These are phyloP conservation scores for Colletotrichum neosansevieriae DNA, from an alignment of 2,329 filamentous ascomycete species.

Conservation along the genomic window DNA sequence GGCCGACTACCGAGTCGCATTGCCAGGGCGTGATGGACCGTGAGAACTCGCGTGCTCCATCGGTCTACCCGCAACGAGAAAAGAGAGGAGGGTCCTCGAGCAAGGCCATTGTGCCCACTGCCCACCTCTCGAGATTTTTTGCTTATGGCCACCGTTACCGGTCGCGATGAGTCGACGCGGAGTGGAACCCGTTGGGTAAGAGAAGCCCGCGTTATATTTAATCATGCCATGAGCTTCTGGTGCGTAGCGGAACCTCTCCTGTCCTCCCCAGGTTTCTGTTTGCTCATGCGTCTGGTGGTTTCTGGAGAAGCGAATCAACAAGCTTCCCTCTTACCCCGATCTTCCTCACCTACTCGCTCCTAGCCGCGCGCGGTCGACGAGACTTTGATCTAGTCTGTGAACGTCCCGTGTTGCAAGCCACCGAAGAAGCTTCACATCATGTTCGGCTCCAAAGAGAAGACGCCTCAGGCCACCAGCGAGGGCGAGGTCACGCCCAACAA, in stretches of 20 bases:
- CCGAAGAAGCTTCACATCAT: constrained; percentile 3
- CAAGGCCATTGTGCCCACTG: constrained; percentile 29
- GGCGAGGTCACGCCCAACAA: constrained; percentile 36
- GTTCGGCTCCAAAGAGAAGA: constrained; percentile 39
- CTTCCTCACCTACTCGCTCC: constrained; percentile 8
- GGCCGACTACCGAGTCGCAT: constrained; percentile 35
- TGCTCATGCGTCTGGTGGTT: constrained; percentile 34
- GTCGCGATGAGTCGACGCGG: constrained; percentile 37
- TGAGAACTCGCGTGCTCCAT: constrained; percentile 29
- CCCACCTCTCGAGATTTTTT: constrained; percentile 36
- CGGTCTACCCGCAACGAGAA: constrained; percentile 32
- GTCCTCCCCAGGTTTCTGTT: constrained; percentile 23
- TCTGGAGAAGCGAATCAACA: constrained; percentile 35
- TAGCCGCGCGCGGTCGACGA: constrained; percentile 26
- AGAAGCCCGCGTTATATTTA: constrained; percentile 35
- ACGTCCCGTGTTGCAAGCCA: background rate
- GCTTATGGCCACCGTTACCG: constrained; percentile 28
- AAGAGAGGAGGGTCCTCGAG: constrained; percentile 30
- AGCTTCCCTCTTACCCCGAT: constrained; percentile 23
- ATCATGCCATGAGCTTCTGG: constrained; percentile 29
- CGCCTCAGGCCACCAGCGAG: constrained; percentile 33
- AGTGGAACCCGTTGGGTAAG: constrained; percentile 37
- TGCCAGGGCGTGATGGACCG: constrained; percentile 19
- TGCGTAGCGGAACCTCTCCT: constrained; percentile 18
- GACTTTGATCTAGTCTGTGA: constrained; percentile 21